phyloP scores from a whole-genome alignment of 192 early-diverging fungal genomes.

The Mycoemilia scoparia region DNA sequence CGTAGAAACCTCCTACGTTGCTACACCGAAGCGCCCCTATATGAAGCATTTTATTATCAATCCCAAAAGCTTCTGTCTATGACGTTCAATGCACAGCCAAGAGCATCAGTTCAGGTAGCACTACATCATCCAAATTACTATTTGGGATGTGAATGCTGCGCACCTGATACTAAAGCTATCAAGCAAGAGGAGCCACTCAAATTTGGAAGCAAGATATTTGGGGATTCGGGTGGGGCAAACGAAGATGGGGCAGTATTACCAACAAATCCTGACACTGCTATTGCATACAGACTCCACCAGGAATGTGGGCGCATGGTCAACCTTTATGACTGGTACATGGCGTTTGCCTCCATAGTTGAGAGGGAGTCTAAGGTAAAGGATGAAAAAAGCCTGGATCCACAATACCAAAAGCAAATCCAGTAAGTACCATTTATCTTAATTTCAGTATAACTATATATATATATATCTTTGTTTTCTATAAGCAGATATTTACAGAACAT shows the following conservation, averaged over 20 bases:
- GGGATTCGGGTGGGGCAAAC: conserved; percentile 3
- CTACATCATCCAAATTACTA: conserved; percentile 60
- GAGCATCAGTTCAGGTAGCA: conserved; percentile 68
- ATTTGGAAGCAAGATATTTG: background rate
- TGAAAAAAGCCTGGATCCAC: conserved; percentile 6
- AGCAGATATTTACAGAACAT: background rate
- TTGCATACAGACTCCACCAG: conserved; percentile 75
- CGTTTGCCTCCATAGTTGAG: conserved; percentile 65
- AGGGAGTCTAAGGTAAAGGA: conserved; percentile 22
- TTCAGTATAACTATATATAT: too few relatives aligned
- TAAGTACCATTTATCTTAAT: too few relatives aligned
- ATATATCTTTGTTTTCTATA: conserved; percentile 2
- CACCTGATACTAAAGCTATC: conserved; percentile 1
- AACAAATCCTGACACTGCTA: conserved; percentile 66
- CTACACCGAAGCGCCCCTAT: conserved; percentile 42
- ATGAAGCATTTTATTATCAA: conserved; percentile 69
- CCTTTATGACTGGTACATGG: conserved; percentile 76
- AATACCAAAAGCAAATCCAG: conserved; percentile 38
- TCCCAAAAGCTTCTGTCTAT: conserved; percentile 52
- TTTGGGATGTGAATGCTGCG: conserved; percentile 69
- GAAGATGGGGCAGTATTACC: conserved; percentile 31
- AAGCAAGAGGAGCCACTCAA: background rate
- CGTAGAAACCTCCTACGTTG: conserved; percentile 30
- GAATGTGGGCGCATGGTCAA: conserved; percentile 92
- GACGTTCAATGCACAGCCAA: conserved; percentile 68